Percentiles rank a stretch among this genome's conserved stretches.
These are phyloP conservation scores for Leucaena leucocephala DNA, from an alignment of 306 rosid species.

Conservation along the genomic window DNA sequence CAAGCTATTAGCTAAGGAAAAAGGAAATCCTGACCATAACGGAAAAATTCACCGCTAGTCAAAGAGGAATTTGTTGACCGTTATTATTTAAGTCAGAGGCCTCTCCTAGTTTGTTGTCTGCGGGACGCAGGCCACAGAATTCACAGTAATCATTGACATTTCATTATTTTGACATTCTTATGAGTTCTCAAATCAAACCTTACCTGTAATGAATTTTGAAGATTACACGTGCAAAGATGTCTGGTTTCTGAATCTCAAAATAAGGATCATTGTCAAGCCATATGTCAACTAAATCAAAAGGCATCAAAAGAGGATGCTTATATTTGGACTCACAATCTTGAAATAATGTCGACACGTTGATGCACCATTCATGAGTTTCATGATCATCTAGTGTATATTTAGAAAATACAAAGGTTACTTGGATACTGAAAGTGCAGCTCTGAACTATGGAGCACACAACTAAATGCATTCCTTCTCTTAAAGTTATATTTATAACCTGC, in stretches of 20 bases:
- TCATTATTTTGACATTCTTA: neutral
- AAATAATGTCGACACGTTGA: neutral
- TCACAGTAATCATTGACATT: neutral
- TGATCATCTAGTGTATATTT: neutral
- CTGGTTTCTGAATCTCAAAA: conserved; percentile 14
- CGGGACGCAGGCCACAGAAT: neutral
- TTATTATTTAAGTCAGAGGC: neutral
- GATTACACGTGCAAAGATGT: conserved; percentile 15
- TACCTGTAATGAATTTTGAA: neutral
- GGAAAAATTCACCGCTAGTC: neutral
- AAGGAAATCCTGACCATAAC: neutral
- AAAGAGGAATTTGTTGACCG: neutral
- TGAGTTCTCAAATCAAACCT: neutral
- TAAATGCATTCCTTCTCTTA: neutral
- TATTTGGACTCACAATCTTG: neutral
- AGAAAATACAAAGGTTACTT: conserved; percentile 29
- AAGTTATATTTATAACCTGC: neutral
- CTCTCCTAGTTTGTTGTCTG: neutral
- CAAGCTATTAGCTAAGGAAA: neutral
- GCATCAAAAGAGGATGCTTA: conserved; percentile 11
- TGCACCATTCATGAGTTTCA: neutral
- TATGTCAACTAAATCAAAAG: neutral
- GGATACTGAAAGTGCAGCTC: conserved; percentile 15
- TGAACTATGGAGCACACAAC: conserved; percentile 14
- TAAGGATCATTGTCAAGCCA: conserved; percentile 10